Conservation (phyloP, 139 green algal species). For the Chlorokybus atmophyticus region DNA sequence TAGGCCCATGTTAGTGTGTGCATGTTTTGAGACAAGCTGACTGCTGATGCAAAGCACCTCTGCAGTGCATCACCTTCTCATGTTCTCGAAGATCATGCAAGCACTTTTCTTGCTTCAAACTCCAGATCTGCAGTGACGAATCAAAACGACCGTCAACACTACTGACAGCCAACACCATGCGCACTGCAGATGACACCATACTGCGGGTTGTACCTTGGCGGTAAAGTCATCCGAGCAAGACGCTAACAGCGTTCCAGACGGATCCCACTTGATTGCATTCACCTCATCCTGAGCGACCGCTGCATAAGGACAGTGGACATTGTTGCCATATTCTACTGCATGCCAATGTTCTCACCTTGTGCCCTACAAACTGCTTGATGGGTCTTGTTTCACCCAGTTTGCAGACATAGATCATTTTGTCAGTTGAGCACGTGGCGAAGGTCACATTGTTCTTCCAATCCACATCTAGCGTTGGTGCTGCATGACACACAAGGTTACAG, state of each 20-base stretch:
- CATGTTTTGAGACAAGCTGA: not conserved
- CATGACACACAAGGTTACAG: slow-evolving; percentile 38
- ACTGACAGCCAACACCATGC: too few relatives aligned
- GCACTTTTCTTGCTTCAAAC: slow-evolving; percentile 32
- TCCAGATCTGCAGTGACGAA: slow-evolving; percentile 25
- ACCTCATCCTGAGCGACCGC: slow-evolving; percentile 51
- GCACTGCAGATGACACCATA: not conserved
- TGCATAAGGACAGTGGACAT: not conserved
- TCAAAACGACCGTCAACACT: too few relatives aligned
- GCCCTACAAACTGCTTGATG: slow-evolving; percentile 56
- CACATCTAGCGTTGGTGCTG: slow-evolving; percentile 71
- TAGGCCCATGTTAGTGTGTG: too few relatives aligned
- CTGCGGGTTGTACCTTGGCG: slow-evolving; percentile 44
- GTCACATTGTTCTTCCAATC: slow-evolving; percentile 77
- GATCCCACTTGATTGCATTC: slow-evolving; percentile 80
- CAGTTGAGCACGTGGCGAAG: slow-evolving; percentile 79
- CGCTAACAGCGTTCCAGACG: slow-evolving; percentile 58
- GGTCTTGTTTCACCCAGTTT: slow-evolving; percentile 51
- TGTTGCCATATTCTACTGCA: not conserved
- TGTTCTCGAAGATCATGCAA: slow-evolving; percentile 55
- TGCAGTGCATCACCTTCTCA: slow-evolving; percentile 29
- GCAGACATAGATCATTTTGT: slow-evolving; percentile 74
- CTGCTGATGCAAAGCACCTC: not conserved
- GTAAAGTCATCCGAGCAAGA: slow-evolving; percentile 76
- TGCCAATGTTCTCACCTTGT: slow-evolving; percentile 29